These are phyloP conservation scores for Guadua angustifolia DNA, from an alignment of 176 grass and related monocot genomes.

Conservation along the genomic window DNA sequence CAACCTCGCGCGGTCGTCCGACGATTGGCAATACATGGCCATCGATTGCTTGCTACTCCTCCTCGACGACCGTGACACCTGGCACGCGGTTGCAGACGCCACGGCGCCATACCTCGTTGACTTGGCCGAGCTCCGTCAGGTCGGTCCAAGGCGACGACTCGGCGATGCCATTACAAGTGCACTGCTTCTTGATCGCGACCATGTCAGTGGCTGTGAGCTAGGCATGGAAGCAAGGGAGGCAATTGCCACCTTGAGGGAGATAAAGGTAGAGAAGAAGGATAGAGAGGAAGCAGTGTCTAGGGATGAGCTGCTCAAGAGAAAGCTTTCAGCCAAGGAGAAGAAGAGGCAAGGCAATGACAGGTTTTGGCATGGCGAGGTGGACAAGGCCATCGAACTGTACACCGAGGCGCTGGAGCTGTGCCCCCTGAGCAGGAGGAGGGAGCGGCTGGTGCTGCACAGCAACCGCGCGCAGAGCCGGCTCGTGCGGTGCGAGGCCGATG, in stretches of 20 bases:
- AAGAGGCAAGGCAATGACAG: slow-evolving; percentile 73
- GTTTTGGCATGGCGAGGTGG: slow-evolving; percentile 64
- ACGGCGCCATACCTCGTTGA: slow-evolving; percentile 63
- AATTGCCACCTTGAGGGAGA: slow-evolving; percentile 48
- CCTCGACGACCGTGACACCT: slow-evolving; percentile 53
- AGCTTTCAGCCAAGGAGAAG: slow-evolving; percentile 54
- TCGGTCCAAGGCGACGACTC: slow-evolving; percentile 68
- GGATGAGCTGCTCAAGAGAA: slow-evolving; percentile 46
- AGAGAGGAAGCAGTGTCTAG: slow-evolving; percentile 56
- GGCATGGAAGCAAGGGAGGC: slow-evolving; percentile 43
- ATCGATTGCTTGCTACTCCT: slow-evolving; percentile 93
- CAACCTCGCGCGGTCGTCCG: slow-evolving; percentile 71
- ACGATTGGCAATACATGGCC: slow-evolving; percentile 97
- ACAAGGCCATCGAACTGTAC: slow-evolving; percentile 58
- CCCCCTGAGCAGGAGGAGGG: slow-evolving; percentile 55
- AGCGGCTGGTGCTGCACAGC: slow-evolving; percentile 76
- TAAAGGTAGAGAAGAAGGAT: slow-evolving; percentile 58
- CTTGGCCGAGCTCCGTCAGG: slow-evolving; percentile 59
- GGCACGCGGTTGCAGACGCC: slow-evolving; percentile 49
- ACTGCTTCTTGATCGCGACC: slow-evolving; percentile 47
- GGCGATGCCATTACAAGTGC: slow-evolving; percentile 65
- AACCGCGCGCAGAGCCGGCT: slow-evolving; percentile 80
- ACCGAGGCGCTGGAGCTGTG: slow-evolving; percentile 70
- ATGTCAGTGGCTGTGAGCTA: not conserved
- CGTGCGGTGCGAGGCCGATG: slow-evolving; percentile 54